Evolutionary conservation across 768 basidiomycete genomes (phyloP), one percentile per base, ranked within the genome.

Genomic region (Albatrellus ellisii): DNA sequence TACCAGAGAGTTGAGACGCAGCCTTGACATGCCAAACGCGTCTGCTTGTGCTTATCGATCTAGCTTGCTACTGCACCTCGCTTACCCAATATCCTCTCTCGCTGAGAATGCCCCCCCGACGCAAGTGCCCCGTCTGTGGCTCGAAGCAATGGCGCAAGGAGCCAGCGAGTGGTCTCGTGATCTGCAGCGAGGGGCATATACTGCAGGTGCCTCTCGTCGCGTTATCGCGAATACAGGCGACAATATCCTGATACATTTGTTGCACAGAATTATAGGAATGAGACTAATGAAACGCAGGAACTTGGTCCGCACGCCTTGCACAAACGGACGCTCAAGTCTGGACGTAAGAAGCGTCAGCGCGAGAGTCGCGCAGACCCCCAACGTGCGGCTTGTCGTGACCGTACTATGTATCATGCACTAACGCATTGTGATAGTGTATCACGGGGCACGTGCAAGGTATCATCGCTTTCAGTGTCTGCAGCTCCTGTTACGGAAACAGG

Each of bases 151-250:
- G 89, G 89, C 77, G 85, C 52, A 91, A 87, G 54, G 86, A 89
- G 45, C 74, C 77, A 9, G 70, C 77, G 0, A 82, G 78, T 26
- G 91, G 91, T 1, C 66, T 82, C 32, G 72, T 91, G 32, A 78
- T 80, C 2, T 95, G 91, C 59, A 83, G 78, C 49, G 91, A 95
- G 55, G 91, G 91, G 8, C 91, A 95, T 58, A 73, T 94, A 46
- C 70, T 90, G 24, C 84, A 88, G 71, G 89, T 88, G 56, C 20
- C 50, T 36, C 10, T 22, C 7, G 41, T 29, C 12, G 25, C 27
- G 35, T 12, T 20, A 9, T 29, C 7, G n/a, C 21, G 4, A 15
- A 4, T 14, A 4, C 5, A 39, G 6, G 24, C 27, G 27, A 10
- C 14, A n/a, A 20, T 4, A 18, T 36, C 8, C 14, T 20, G 28